Conservation (phyloP, 139 green algal species). For the Chlamydomonas asymmetrica region DNA sequence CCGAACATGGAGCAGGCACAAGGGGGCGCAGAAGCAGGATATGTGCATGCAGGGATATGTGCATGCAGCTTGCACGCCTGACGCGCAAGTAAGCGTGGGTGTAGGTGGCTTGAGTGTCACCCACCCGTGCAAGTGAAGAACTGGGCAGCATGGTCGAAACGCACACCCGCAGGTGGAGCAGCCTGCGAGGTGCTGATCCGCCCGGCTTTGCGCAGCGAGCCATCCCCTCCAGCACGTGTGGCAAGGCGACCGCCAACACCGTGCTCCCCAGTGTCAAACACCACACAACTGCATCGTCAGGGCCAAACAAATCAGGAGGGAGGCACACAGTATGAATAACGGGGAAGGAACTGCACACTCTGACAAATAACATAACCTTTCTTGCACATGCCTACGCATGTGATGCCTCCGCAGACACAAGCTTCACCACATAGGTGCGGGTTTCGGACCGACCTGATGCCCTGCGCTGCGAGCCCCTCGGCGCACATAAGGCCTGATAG, state of each 20-base stretch:
- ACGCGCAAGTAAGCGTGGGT: not conserved
- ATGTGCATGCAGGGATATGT: too few species aligned
- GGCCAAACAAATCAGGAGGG: too few species aligned
- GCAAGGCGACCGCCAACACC: conserved; percentile 68
- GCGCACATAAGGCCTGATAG: conserved; percentile 66
- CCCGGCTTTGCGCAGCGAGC: conserved; percentile 15
- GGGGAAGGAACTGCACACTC: too few species aligned
- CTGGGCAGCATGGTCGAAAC: conserved; percentile 42
- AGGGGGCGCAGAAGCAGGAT: not conserved
- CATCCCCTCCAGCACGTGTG: conserved; percentile 50
- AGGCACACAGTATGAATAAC: too few species aligned
- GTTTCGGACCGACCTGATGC: conserved; percentile 8
- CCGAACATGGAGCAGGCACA: too few species aligned
- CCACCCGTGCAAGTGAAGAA: conserved; percentile 41
- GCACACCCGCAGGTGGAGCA: not conserved
- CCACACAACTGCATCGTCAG: too few species aligned
- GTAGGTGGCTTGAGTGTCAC: not conserved
- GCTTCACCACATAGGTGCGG: not conserved
- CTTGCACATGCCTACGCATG: not conserved
- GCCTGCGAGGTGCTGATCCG: not conserved
- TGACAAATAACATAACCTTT: too few species aligned
- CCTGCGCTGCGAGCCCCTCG: conserved; percentile 24
- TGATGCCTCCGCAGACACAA: too few species aligned
- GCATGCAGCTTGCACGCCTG: too few species aligned
- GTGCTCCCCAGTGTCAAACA: conserved; percentile 83